Conservation (phyloP, 176 grass and related monocot species). For the Aegilops longissima region DNA sequence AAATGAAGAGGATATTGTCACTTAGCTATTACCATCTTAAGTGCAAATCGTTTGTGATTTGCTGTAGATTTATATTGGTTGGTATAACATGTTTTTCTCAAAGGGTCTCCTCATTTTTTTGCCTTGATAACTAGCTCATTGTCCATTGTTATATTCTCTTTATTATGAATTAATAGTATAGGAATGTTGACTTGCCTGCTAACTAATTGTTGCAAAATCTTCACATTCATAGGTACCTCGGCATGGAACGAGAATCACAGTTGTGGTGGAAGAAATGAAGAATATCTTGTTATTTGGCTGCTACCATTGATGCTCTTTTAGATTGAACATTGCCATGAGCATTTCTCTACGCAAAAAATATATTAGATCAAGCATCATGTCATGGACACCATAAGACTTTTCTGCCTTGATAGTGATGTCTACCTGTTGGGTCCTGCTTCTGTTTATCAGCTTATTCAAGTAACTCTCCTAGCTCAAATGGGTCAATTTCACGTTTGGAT, state of each 20-base stretch:
- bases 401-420: no score
- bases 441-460: not conserved
- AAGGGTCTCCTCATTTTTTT: no score
- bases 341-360: fast-evolving
- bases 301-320: no score
- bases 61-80: no score
- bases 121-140: not conserved
- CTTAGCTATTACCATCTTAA: no score
- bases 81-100: no score
- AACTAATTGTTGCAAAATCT: not conserved
- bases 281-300: not conserved
- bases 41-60: no score
- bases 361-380: not conserved
- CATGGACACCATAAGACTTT: not conserved
- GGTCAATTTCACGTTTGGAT: not conserved
- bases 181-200: not conserved
- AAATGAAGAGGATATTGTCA: no score
- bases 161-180: not conserved
- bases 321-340: no score
- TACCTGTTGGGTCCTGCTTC: not conserved
- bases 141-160: not conserved
- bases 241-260: not conserved
- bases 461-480: not conserved
- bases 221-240: not conserved
- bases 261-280: not conserved